Percentiles rank a stretch among this genome's conserved stretches.
These are phyloP conservation scores for Vigna reflexopilosa DNA, from an alignment of 306 rosid species.

Conservation along the genomic window DNA sequence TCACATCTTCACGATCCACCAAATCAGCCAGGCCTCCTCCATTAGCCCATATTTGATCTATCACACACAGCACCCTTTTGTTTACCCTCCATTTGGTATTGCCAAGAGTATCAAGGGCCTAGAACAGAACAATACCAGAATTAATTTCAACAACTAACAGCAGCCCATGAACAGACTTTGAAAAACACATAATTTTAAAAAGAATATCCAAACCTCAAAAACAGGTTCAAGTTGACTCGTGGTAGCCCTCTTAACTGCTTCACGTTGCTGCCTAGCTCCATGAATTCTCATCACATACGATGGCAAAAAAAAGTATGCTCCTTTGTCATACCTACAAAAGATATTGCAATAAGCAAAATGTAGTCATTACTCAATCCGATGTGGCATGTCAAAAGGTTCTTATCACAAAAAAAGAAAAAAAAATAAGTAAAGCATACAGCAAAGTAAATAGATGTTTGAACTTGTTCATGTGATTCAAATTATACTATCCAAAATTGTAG, in stretches of 20 bases:
- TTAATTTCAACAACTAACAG: constrained; percentile 43
- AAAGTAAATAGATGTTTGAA: constrained; percentile 23
- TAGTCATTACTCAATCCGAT: constrained; percentile 20
- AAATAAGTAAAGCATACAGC: constrained; percentile 16
- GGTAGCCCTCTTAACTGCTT: constrained; percentile 77
- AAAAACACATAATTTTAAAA: constrained; percentile 16
- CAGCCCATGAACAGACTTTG: constrained; percentile 31
- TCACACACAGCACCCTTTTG: constrained; percentile 74
- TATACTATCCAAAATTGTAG: background rate
- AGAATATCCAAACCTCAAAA: constrained; percentile 67
- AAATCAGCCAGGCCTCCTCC: constrained; percentile 87
- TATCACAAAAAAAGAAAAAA: constrained; percentile 18
- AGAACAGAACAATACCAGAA: constrained; percentile 39
- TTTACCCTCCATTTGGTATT: constrained; percentile 89
- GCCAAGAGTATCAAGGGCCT: constrained; percentile 96
- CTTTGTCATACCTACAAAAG: constrained; percentile 78
- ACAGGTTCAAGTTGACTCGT: constrained; percentile 68
- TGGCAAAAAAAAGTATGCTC: constrained; percentile 91
- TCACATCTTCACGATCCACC: constrained; percentile 81
- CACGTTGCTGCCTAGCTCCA: constrained; percentile 96
- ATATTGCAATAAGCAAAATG: constrained; percentile 31
- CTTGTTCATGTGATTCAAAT: constrained; percentile 10
- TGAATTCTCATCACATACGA: constrained; percentile 92
- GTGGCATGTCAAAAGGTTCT: constrained; percentile 15
- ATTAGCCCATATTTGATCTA: constrained; percentile 92